A percentile compares a stretch with the other conserved stretches of the same genome.
Conservation (phyloP, 78 protist genomes). For the Dictyostelium firmibasis region DNA sequence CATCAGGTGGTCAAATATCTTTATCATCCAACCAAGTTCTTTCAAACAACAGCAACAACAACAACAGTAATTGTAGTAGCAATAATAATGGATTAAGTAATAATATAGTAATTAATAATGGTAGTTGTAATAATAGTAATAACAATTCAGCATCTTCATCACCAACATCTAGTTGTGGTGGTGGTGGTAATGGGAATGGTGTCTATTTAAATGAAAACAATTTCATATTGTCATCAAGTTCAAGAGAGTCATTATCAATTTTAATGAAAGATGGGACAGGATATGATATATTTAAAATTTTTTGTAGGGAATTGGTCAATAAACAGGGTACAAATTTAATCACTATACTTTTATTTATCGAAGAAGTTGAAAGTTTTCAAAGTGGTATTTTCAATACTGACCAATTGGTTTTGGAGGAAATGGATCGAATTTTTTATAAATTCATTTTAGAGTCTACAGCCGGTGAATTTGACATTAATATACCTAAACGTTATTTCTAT, state of each 20-base stretch:
- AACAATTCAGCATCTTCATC: background rate
- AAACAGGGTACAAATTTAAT: conserved; percentile 2
- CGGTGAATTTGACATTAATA: background rate
- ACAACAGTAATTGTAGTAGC: background rate
- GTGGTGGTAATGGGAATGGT: background rate
- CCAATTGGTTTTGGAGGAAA: conserved; percentile 15
- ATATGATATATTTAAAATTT: conserved; percentile 31
- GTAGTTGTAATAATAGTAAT: background rate
- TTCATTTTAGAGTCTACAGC: background rate
- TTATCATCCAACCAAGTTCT: background rate
- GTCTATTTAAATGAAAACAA: background rate
- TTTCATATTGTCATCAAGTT: conserved; percentile 8
- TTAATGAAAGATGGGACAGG: conserved; percentile 31
- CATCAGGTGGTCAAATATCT: background rate
- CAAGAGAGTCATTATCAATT: conserved; percentile 16
- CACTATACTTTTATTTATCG: conserved; percentile 11
- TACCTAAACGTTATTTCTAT: background rate
- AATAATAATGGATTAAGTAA: background rate
- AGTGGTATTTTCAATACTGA: background rate
- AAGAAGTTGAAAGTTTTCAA: conserved; percentile 43
- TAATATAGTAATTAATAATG: background rate
- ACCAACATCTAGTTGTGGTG: background rate
- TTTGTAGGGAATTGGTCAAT: background rate
- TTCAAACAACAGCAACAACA: background rate
- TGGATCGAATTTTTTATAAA: background rate